Evolutionary conservation across 2,329 filamentous ascomycete species (phyloP).

Genomic region (Botryotinia narcissicola): DNA sequence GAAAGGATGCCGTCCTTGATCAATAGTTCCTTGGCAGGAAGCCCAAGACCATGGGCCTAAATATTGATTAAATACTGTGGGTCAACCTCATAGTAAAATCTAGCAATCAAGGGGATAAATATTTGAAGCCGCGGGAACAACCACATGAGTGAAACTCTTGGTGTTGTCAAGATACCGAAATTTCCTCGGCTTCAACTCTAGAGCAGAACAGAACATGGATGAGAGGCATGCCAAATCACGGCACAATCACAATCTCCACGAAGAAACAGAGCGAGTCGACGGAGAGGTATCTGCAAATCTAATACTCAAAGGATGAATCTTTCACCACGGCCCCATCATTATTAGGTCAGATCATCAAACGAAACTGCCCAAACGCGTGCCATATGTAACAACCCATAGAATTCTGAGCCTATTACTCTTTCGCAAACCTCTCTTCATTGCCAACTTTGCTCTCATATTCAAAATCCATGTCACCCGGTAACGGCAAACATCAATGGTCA

Average conservation of each 20-base stretch:
- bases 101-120: neutral
- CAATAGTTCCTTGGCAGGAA: too few relatives aligned
- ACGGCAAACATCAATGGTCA: neutral
- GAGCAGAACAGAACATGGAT: neutral
- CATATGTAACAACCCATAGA: neutral
- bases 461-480: neutral
- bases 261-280: neutral
- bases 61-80: neutral
- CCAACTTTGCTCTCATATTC: neutral
- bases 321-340: neutral
- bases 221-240: neutral
- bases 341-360: neutral
- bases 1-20: neutral
- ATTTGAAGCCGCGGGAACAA: neutral
- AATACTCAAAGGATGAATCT: too few relatives aligned
- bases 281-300: too few relatives aligned
- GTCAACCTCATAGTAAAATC: neutral
- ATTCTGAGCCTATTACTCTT: neutral
- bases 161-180: neutral
- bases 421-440: neutral
- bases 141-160: neutral
- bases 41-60: neutral
- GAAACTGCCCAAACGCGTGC: too few relatives aligned
- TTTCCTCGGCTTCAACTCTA: too few relatives aligned
- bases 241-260: too few relatives aligned